Evolutionary conservation across 768 basidiomycete genomes (phyloP), one percentile per base, ranked within the genome.

Genomic region (Galerina sulciceps): DNA sequence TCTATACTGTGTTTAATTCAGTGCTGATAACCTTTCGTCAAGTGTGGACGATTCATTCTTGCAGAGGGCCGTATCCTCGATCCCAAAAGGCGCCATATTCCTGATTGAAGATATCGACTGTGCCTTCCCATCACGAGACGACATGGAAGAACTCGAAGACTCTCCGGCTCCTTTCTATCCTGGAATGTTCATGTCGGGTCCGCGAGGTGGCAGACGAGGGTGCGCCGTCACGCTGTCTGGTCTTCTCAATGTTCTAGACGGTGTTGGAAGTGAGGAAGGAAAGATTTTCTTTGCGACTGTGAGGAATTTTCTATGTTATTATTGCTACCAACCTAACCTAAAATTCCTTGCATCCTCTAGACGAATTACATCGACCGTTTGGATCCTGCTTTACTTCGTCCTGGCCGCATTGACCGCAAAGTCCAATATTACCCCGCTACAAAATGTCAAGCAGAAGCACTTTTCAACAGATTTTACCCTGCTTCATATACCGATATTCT

Each of bases 41-140:
- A 82, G 82, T 35, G 76, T 85, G 51, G 80, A 84, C 56, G 85
- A 86, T 62, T 66, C 70, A 0, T 77, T 76, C 65, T 73, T 87
- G 1, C 76, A 80, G 54, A 73, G 77, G 9, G 79, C 80, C 1
- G 77, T 79, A 3, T 70, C 79, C 3, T 71, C 74, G 6, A 77
- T 83, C 11, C 84, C 85, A 1, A 81, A 83, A 57, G 69, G 79
- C 34, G 79, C 80, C 17, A 85, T 87, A 35, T 74, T 85, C 45
- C 73, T 86, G 8, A 81, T 86, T 47, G 84, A 86, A 66, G 85
- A 87, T 61, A 85, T 86, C 44, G 85, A 87, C 58, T 85, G 83
- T 60, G 84, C 84, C 0, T 85, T 87, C 68, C 73, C 79, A 1
- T 76, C 80, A 1, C 75, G 80, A 6, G 79, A 79, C 15, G 80